A percentile compares a stretch with the other conserved stretches of the same genome.
Evolutionary conservation across 306 rosid species (phyloP).

Genomic region (Cicer judaicum): DNA sequence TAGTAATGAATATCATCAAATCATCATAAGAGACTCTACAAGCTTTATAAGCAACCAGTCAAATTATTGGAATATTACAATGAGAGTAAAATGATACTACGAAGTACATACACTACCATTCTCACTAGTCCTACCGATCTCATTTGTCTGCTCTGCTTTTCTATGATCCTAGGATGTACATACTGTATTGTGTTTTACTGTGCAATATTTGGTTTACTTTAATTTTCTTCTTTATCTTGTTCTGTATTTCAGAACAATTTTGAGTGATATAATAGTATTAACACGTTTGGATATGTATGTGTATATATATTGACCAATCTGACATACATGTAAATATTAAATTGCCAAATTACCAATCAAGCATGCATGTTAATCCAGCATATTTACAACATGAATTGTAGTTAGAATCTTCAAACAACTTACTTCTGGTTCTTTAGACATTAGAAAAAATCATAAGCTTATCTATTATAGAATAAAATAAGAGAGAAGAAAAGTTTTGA

Average conservation of each 20-base stretch:
- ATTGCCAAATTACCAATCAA: neutral
- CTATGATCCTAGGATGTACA: neutral
- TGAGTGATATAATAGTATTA: too few species aligned
- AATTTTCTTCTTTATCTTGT: neutral
- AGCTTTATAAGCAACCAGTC: slow-evolving; percentile 27
- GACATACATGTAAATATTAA: neutral
- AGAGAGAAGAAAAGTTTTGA: slow-evolving; percentile 6
- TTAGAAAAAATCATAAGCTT: slow-evolving; percentile 26
- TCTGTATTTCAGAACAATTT: neutral
- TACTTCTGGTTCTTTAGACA: slow-evolving; percentile 27
- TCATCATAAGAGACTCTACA: slow-evolving; percentile 35
- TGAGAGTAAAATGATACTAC: slow-evolving; percentile 9
- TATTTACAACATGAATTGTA: slow-evolving; percentile 16
- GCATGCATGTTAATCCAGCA: slow-evolving; percentile 22
- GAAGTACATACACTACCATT: neutral
- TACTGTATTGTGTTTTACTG: neutral
- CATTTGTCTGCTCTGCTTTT: neutral
- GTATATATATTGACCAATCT: neutral
- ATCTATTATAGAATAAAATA: slow-evolving; percentile 30
- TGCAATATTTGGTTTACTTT: neutral
- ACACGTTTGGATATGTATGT: neutral
- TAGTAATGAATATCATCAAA: slow-evolving; percentile 44
- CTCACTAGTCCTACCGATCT: neutral
- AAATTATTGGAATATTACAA: slow-evolving; percentile 12
- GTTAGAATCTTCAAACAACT: slow-evolving; percentile 29